Evolutionary conservation across 495 filamentous ascomycete species (phyloP), one percentile per base, ranked within the genome.

Genomic region (Umbilicaria muhlenbergii): DNA sequence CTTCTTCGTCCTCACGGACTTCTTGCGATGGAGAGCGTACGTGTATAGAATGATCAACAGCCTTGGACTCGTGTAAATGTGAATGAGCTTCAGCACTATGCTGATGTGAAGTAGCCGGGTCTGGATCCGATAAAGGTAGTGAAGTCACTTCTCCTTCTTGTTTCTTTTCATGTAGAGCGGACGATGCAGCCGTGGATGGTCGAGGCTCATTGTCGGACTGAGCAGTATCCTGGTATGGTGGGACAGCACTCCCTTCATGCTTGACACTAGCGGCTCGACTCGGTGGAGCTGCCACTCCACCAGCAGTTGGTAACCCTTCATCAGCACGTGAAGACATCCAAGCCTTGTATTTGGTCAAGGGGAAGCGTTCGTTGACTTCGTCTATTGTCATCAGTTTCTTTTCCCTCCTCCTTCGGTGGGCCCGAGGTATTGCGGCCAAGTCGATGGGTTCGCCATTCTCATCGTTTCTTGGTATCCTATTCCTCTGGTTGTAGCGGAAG

Each of bases 321-420:
- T 75, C 70, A 46, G 85, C 88, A 43, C 92, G 81, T 33, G 74
- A 73, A 11, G 86, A 74, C 44, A 88, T 78, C 91, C 92, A 99
- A 39, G 73, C 74, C 65, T 96, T 96, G 65, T 99, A 99, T 62
- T 96, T 96, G 37, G 77, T 76, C 54, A 94, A 72, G 0, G 91
- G 92, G 55, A 99, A 96, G 47, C 91, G 81, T 52, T 92, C 86
- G 56, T 99, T 95, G 35, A 96, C 91, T 59, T 99, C 91, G 41
- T 99, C 91, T 77, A 95, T 92, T 3, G 83, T 81, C 92, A 99
- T 95, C 47, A 99, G 59, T 57, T 93, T 96, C 70, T 96, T 96
- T 61, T 98, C 91, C 41, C 87, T 73, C 47, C 87, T 72, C 52
- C 91, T 73, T 21, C 91, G 73, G 56, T 91, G 87, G 18, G 71